Base-by-base conservation (phyloP, 352 stramenopile genomes). In the Globisporangium lucens region DNA sequence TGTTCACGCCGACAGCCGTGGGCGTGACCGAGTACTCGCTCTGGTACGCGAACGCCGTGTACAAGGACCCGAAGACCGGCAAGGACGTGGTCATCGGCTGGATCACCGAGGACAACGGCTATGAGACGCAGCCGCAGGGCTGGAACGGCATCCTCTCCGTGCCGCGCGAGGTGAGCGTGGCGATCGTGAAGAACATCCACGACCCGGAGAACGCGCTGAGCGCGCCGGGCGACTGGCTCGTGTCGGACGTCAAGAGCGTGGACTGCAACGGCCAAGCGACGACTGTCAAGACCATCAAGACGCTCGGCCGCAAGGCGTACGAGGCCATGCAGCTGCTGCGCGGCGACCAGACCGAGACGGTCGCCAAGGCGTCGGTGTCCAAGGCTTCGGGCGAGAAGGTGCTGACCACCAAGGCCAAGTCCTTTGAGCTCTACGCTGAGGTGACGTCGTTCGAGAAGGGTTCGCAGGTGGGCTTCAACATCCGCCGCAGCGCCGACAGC, bases 21-120 rank as follows among this genome's bases (percentile, higher is more conserved):
- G 82, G 82, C 17, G 69, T 91, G 30, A 82, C 79, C 24, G 82
- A 90, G 65, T 77, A 77, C 49, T 86, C 78, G 41, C 72, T 87
- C 68, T 90, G 82, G 82, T 90, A 90, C 66, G 82, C 82, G 41
- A 89, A 88, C 71, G 82, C 69, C 60, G 79, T 89, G 55, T 86
- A 88, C 77, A 85, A 78, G 12, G 77, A 90, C 72, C 75, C 82
- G 35, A 72, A 80, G 58, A 79, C 58, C 41, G 73, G 73, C 67
- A 88, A 87, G 75, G 30, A 83, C 29, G 77, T 90, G 10, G 55
- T 90, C 27, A 80, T 86, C 57, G 82, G 80, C 24, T 90, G 82
- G 82, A 88, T 89, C 65, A 75, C 68, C 2, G 82, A 91, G 63
- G 73, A 87, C 72, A 91, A 80, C 33, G 71, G 68, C 36, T 89